Percentiles rank a stretch among this genome's conserved stretches.
phyloP scores from a whole-genome alignment of 768 basidiomycete species.

The Cyclocybe aegerita region DNA sequence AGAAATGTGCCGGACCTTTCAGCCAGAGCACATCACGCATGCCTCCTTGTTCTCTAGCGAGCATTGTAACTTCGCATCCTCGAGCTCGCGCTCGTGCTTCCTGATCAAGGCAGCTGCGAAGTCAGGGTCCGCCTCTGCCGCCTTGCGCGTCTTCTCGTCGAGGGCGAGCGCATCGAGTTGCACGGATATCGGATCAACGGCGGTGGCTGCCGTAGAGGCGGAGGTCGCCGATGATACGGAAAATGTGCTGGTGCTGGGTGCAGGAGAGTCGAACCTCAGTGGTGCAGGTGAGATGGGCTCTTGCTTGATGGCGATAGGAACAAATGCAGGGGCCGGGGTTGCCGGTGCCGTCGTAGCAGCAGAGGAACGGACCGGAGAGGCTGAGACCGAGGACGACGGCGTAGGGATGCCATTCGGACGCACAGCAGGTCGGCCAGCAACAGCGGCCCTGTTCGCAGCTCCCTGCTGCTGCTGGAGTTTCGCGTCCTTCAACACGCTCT shows the following conservation, averaged over 20 bases:
- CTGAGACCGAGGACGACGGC: constrained; percentile 27
- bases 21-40: constrained; percentile 90
- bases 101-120: constrained; percentile 77
- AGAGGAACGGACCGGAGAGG: constrained; percentile 21
- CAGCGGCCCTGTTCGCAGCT: constrained; percentile 24
- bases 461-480: constrained; percentile 40
- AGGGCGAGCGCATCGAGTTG: constrained; percentile 35
- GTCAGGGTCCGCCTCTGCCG: constrained; percentile 65
- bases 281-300: constrained; percentile 21
- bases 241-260: constrained; percentile 1
- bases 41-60: constrained; percentile 94
- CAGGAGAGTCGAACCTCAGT: constrained; percentile 13
- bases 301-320: constrained; percentile 21
- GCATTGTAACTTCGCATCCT: constrained; percentile 80
- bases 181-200: constrained; percentile 25
- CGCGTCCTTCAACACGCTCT: constrained; percentile 67
- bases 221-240: constrained; percentile 6
- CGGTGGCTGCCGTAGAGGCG: constrained; percentile 12
- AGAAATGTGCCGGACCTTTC: constrained; percentile 15
- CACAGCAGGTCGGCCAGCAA: constrained; percentile 7
- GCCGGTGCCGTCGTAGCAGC: constrained; percentile 19
- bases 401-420: constrained; percentile 29
- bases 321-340: constrained; percentile 13
- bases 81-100: constrained; percentile 70
- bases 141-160: constrained; percentile 49